Percentiles rank a stretch among this genome's conserved stretches.
Conservation (phyloP, 345 rosid species). For the Trapa incisa region DNA sequence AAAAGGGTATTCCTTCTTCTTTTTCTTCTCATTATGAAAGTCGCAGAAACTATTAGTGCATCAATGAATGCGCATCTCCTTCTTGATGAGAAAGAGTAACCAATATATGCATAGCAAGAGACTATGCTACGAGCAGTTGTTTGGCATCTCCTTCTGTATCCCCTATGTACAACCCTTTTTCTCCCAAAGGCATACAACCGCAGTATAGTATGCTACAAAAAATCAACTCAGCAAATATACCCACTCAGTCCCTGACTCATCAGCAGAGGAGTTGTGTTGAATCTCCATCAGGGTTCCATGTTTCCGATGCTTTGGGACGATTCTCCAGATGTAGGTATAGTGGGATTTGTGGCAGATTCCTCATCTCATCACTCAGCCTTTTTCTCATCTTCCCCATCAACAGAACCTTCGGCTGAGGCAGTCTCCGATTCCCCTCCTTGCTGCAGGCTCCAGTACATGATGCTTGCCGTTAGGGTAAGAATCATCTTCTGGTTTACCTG, state of each 20-base stretch:
- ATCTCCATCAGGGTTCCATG: background rate
- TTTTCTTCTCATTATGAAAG: background rate
- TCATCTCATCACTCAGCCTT: slow-evolving; percentile 18
- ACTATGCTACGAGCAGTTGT: background rate
- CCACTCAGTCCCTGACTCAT: background rate
- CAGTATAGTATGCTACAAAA: background rate
- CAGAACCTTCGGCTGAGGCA: slow-evolving; percentile 13
- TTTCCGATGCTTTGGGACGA: slow-evolving; percentile 4
- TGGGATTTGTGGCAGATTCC: slow-evolving; percentile 11
- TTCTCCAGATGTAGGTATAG: slow-evolving; percentile 5
- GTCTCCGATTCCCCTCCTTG: slow-evolving; percentile 27
- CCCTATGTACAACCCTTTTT: background rate
- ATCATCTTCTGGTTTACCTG: slow-evolving; percentile 99
- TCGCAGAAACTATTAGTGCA: background rate
- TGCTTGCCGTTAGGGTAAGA: slow-evolving; percentile 75
- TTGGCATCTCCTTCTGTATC: background rate
- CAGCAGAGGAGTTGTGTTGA: background rate
- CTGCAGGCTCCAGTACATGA: slow-evolving; percentile 94
- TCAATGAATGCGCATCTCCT: background rate
- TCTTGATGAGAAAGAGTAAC: background rate
- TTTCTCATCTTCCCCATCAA: slow-evolving; percentile 15
- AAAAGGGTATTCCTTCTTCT: background rate
- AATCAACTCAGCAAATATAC: too few species aligned
- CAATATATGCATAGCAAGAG: background rate
- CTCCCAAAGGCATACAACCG: background rate